Percentiles rank a stretch among this genome's conserved stretches.
phyloP scores from a whole-genome alignment of 139 green algal species.

The Chlorella sp. region DNA sequence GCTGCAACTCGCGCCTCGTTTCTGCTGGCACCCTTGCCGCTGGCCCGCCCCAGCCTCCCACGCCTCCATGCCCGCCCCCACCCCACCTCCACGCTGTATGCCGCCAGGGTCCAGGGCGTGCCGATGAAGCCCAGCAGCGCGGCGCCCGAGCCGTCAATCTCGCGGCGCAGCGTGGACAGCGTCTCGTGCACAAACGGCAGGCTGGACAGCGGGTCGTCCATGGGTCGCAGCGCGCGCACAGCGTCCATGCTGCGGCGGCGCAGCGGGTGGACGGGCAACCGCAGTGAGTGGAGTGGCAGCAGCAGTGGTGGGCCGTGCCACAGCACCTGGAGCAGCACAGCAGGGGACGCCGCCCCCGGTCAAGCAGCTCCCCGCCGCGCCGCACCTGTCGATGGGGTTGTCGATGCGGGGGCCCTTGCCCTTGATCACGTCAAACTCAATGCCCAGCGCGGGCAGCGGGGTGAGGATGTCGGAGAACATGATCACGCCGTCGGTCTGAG shows the following conservation, averaged over 20 bases:
- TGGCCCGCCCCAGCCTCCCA: no score
- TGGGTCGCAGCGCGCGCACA: slow-evolving; percentile 53
- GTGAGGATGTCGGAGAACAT: slow-evolving; percentile 99
- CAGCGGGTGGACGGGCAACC: background rate
- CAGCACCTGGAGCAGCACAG: background rate
- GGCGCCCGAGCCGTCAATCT: slow-evolving; percentile 67
- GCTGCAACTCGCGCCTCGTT: no score
- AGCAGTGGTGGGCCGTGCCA: background rate
- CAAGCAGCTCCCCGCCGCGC: no score
- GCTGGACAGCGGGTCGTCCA: slow-evolving; percentile 80
- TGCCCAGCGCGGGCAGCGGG: slow-evolving; percentile 93
- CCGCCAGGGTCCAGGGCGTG: slow-evolving; percentile 97
- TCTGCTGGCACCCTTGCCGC: no score
- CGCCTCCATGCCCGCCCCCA: no score
- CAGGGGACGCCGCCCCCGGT: no score
- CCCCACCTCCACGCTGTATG: slow-evolving; percentile 88
- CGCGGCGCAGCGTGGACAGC: slow-evolving; percentile 76
- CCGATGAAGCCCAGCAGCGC: slow-evolving; percentile 97
- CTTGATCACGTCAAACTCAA: slow-evolving; percentile 99
- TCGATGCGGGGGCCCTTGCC: slow-evolving; percentile 93
- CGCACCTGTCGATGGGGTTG: slow-evolving; percentile 57
- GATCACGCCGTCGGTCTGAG: slow-evolving; percentile 93
- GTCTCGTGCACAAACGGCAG: slow-evolving; percentile 92
- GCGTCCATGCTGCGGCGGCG: slow-evolving; percentile 62
- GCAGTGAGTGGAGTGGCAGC: background rate